A percentile compares a stretch with the other conserved stretches of the same genome.
phyloP scores from a whole-genome alignment of 2,329 filamentous ascomycete species.

The Dactylellina parvicollis region DNA sequence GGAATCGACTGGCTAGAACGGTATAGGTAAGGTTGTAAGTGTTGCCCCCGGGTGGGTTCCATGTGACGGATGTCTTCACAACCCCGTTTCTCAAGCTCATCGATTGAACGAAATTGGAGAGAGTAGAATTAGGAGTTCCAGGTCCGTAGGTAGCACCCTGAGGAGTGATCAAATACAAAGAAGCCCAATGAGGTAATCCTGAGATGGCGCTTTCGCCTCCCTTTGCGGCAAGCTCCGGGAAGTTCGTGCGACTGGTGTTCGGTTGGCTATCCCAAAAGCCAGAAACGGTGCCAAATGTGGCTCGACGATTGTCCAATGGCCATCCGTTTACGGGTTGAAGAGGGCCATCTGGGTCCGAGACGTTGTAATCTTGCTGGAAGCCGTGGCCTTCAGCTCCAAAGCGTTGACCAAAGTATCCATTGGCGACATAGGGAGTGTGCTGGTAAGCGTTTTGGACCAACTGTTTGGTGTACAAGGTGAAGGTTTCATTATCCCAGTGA shows the following conservation, averaged over 20 bases:
- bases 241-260: constrained; percentile 71
- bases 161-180: constrained; percentile 56
- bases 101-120: constrained; percentile 70
- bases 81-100: constrained; percentile 73
- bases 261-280: constrained; percentile 74
- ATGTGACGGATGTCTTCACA: constrained; percentile 73
- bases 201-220: constrained; percentile 76
- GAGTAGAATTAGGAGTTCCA: constrained; percentile 68
- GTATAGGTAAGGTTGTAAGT: constrained; percentile 71
- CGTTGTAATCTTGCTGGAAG: constrained; percentile 57
- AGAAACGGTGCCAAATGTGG: constrained; percentile 74
- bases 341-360: constrained; percentile 46
- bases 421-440: constrained; percentile 70
- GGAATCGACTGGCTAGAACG: constrained; percentile 58
- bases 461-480: constrained; percentile 67
- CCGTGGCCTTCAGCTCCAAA: constrained; percentile 71
- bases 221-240: constrained; percentile 74
- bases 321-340: constrained; percentile 68
- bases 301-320: constrained; percentile 72
- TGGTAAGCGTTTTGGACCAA: constrained; percentile 61
- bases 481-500: constrained; percentile 60
- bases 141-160: constrained; percentile 67
- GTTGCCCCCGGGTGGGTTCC: constrained; percentile 68
- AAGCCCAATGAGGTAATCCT: constrained; percentile 74
- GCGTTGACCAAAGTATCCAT: constrained; percentile 73